Conservation (phyloP, 345 rosid genomes). For the Camelina neglecta region DNA sequence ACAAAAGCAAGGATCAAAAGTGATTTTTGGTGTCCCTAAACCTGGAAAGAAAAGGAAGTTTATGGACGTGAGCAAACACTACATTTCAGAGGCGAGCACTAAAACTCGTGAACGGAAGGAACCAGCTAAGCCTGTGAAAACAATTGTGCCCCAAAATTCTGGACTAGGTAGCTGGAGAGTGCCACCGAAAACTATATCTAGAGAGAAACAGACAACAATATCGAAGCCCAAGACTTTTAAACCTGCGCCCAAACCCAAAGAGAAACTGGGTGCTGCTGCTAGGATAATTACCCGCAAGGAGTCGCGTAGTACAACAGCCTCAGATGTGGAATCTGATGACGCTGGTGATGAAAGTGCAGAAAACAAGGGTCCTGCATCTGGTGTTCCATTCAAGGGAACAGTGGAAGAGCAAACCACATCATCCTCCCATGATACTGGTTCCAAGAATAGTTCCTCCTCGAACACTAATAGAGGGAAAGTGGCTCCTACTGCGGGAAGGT, state of each 20-base stretch:
- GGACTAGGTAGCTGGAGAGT: slow-evolving; percentile 68
- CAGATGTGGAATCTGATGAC: slow-evolving; percentile 48
- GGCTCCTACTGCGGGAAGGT: slow-evolving; percentile 52
- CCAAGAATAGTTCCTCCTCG: slow-evolving; percentile 51
- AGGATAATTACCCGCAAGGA: slow-evolving; percentile 57
- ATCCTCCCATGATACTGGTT: slow-evolving; percentile 51
- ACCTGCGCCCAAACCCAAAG: slow-evolving; percentile 68
- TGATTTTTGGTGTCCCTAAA: slow-evolving; percentile 87
- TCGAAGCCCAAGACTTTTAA: slow-evolving; percentile 62
- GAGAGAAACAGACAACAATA: slow-evolving; percentile 59
- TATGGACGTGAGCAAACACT: slow-evolving; percentile 98
- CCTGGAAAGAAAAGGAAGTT: slow-evolving; percentile 98
- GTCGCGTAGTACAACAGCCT: slow-evolving; percentile 40
- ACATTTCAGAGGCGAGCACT: slow-evolving; percentile 57
- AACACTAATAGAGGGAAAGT: slow-evolving; percentile 54
- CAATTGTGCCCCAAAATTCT: slow-evolving; percentile 68
- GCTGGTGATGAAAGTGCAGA: slow-evolving; percentile 48
- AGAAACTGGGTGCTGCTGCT: slow-evolving; percentile 52
- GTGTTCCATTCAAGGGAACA: slow-evolving; percentile 51
- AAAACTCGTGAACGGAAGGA: slow-evolving; percentile 60
- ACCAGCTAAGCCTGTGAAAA: slow-evolving; percentile 63
- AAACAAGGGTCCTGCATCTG: slow-evolving; percentile 53
- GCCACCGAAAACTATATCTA: slow-evolving; percentile 54
- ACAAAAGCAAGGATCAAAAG: slow-evolving; percentile 85
- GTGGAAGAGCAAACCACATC: slow-evolving; percentile 54